A percentile compares a stretch with the other conserved stretches of the same genome.
These are phyloP conservation scores for Pseudogymnoascus sp. DNA, from an alignment of 2,329 filamentous ascomycete species.

Conservation along the genomic window DNA sequence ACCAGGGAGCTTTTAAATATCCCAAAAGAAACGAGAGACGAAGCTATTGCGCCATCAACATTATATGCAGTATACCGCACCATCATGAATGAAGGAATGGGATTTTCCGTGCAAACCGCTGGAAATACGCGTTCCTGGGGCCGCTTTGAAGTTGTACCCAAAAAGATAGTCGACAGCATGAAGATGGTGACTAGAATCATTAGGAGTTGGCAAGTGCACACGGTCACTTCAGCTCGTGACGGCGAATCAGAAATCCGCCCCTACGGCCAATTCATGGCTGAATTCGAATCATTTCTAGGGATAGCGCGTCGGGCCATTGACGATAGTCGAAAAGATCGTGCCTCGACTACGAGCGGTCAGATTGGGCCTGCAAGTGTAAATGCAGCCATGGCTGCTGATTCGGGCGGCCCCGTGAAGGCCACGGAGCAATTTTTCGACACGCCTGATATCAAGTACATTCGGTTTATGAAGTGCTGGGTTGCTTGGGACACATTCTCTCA, in stretches of 20 bases:
- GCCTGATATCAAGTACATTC: conserved; percentile 48
- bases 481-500: conserved; percentile 45
- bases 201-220: conserved; percentile 1
- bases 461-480: conserved; percentile 63
- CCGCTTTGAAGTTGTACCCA: conserved; percentile 6
- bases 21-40: neutral
- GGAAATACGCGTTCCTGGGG: conserved; percentile 1
- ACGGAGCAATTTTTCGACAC: conserved; percentile 14
- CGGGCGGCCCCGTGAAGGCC: conserved; percentile 12
- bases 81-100: conserved; percentile 3
- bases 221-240: neutral
- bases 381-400: conserved; percentile 10
- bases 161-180: neutral
- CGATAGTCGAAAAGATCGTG: conserved; percentile 40
- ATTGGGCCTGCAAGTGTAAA: conserved; percentile 31
- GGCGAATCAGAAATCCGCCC: conserved; percentile 1
- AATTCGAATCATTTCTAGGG: conserved; percentile 37
- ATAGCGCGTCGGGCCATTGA: conserved; percentile 44
- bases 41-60: neutral
- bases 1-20: neutral
- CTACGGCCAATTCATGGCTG: conserved; percentile 21
- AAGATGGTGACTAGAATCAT: neutral
- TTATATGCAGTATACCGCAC: conserved; percentile 6
- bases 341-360: conserved; percentile 44
- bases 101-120: neutral